phyloP scores from a whole-genome alignment of 2,329 filamentous ascomycete species.

The Fusarium buxicola region DNA sequence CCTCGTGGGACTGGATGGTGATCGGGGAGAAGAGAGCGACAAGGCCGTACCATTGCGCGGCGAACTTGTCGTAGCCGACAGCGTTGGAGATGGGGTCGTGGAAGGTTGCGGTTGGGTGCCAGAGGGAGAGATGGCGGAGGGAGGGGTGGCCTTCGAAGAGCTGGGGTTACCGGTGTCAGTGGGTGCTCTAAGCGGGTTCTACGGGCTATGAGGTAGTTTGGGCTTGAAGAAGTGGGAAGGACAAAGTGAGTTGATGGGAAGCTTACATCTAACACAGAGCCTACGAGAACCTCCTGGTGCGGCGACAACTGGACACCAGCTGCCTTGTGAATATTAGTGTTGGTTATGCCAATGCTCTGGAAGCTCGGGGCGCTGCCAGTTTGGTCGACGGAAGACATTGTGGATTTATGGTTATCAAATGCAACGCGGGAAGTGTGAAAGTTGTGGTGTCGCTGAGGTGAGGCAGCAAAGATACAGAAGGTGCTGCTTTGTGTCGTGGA shows the following conservation, averaged over 20 bases:
- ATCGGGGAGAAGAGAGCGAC: slow-evolving; percentile 64
- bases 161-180: slow-evolving; percentile 40
- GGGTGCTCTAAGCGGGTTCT: too few species aligned
- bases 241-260: neutral
- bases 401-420: neutral
- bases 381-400: slow-evolving; percentile 4
- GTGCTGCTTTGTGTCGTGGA: neutral
- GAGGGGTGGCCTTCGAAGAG: slow-evolving; percentile 71
- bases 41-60: slow-evolving; percentile 68
- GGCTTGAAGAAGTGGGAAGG: neutral
- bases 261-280: slow-evolving; percentile 11
- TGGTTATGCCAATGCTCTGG: slow-evolving; percentile 6
- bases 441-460: neutral
- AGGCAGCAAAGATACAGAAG: neutral
- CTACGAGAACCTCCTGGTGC: slow-evolving; percentile 10
- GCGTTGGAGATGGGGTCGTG: slow-evolving; percentile 69
- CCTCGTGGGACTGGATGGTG: slow-evolving; percentile 63
- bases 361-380: neutral
- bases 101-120: slow-evolving; percentile 69
- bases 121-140: slow-evolving; percentile 68
- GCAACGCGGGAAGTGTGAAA: neutral
- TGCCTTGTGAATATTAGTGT: slow-evolving; percentile 1
- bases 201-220: too few species aligned
- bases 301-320: neutral
- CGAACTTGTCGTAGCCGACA: slow-evolving; percentile 62